Percentiles rank a stretch among this genome's conserved stretches.
Conservation (phyloP, 768 basidiomycete genomes). For the Myochromella boudieri region DNA sequence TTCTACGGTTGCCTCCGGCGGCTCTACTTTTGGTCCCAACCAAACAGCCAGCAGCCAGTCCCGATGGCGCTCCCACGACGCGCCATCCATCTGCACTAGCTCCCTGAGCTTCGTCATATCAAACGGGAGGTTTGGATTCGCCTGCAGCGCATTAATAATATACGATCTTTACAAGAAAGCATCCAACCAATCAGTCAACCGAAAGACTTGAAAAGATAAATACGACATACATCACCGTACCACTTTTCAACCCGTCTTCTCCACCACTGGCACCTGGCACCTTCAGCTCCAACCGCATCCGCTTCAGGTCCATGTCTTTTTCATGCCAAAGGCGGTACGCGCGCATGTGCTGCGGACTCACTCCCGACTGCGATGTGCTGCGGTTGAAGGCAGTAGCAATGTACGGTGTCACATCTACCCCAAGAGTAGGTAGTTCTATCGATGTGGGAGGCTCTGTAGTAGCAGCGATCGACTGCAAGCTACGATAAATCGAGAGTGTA, state of each 20-base stretch:
- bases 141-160: conserved; percentile 29
- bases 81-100: conserved; percentile 29
- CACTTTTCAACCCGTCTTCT: conserved; percentile 22
- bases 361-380: conserved; percentile 3
- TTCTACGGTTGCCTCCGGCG: too few relatives aligned
- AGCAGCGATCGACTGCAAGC: conserved; percentile 26
- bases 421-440: conserved; percentile 11
- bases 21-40: conserved; percentile 2
- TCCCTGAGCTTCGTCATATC: conserved; percentile 27
- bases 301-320: conserved; percentile 24
- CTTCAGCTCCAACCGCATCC: conserved; percentile 28
- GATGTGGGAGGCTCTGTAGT: conserved; percentile 18
- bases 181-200: not conserved
- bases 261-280: conserved; percentile 16
- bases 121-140: conserved; percentile 25
- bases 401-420: conserved; percentile 4
- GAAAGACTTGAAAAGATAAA: not conserved
- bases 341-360: conserved; percentile 28
- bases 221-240: conserved; percentile 31
- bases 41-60: conserved; percentile 23
- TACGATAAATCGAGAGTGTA: conserved; percentile 28
- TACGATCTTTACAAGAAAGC: conserved; percentile 24
- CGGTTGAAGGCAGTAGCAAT: not conserved
- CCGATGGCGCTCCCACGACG: conserved; percentile 28
- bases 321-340: conserved; percentile 35